These are phyloP conservation scores for Tetrapisispora nanseiensis DNA, from an alignment of 805 yeast species.

Conservation along the genomic window DNA sequence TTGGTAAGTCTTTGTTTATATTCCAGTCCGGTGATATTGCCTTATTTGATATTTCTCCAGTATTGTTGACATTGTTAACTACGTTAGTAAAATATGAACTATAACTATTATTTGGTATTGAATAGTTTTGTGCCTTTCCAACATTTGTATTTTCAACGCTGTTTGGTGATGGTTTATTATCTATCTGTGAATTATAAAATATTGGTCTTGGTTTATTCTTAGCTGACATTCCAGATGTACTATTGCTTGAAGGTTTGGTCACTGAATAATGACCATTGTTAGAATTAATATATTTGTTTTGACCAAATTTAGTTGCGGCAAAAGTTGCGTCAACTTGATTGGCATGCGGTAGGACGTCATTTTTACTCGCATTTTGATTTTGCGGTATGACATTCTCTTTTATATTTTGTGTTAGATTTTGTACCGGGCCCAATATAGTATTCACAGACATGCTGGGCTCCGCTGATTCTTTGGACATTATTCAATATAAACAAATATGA, in stretches of 20 bases:
- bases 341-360: too few species aligned
- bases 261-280: background rate
- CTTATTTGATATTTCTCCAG: background rate
- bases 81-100: slow-evolving; percentile 1
- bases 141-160: background rate
- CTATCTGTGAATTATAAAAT: background rate
- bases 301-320: background rate
- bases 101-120: slow-evolving; percentile 1
- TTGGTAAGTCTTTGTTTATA: slow-evolving; percentile 1
- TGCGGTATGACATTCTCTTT: background rate
- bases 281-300: background rate
- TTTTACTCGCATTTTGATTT: background rate
- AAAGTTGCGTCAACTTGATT: background rate
- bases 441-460: background rate
- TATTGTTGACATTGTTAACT: background rate
- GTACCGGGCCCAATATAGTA: background rate
- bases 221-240: background rate
- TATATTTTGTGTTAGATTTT: background rate
- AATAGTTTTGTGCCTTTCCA: background rate
- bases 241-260: background rate
- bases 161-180: background rate
- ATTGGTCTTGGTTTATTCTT: background rate
- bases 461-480: background rate
- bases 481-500: too few species aligned
- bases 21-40: background rate